A percentile compares a stretch with the other conserved stretches of the same genome.
Evolutionary conservation across 73 alveolate species (phyloP).

Genomic region (Tetrahymena borealis): DNA sequence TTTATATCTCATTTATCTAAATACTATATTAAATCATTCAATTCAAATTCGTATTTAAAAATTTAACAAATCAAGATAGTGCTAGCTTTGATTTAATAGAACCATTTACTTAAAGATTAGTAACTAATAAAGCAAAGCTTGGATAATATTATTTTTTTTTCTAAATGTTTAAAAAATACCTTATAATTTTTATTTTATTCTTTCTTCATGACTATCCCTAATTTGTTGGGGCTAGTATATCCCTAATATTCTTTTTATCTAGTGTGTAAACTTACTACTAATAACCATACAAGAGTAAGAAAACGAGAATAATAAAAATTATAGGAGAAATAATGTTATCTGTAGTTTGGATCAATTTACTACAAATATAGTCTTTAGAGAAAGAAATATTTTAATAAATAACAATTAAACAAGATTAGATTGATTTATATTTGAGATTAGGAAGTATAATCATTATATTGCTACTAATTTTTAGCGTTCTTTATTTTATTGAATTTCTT

Average conservation of each 20-base stretch:
- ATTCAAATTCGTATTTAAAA: too few relatives aligned
- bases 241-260: background rate
- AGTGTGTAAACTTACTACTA: background rate
- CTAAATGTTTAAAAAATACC: background rate
- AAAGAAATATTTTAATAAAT: background rate
- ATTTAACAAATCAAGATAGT: too few relatives aligned
- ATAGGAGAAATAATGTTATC: too few relatives aligned
- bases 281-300: background rate
- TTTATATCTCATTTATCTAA: too few relatives aligned
- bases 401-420: background rate
- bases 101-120: background rate
- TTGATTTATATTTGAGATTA: background rate
- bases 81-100: background rate
- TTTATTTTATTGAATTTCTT: too few relatives aligned
- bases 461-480: too few relatives aligned
- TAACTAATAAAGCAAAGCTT: background rate
- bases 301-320: background rate
- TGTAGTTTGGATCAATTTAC: too few relatives aligned
- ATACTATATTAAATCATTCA: too few relatives aligned
- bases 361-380: background rate
- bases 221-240: background rate
- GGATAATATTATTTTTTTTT: background rate
- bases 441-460: too few relatives aligned
- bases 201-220: background rate
- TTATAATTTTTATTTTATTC: background rate